These are phyloP conservation scores for Limnanthes douglasii DNA, from an alignment of 345 rosid species.

Conservation along the genomic window DNA sequence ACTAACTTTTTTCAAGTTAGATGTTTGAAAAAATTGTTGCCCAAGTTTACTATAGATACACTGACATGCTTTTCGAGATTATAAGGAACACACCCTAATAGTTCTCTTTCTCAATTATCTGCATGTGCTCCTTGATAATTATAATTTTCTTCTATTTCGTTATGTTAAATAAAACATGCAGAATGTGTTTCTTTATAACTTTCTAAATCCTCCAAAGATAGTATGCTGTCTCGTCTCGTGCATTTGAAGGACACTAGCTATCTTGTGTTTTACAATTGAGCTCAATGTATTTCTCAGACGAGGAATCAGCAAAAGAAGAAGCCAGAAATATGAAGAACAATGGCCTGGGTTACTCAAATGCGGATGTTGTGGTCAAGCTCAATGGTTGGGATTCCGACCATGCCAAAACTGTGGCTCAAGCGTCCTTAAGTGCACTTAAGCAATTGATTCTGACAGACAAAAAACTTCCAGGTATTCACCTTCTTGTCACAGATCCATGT, in stretches of 20 bases:
- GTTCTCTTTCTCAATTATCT: too few species aligned
- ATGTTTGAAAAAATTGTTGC: too few species aligned
- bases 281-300: conserved; percentile 24
- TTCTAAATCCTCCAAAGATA: background rate
- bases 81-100: too few species aligned
- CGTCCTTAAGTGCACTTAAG: conserved; percentile 80
- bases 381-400: conserved; percentile 70
- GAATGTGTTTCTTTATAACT: too few species aligned
- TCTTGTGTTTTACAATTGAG: too few species aligned
- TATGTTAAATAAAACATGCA: too few species aligned
- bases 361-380: conserved; percentile 83
- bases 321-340: conserved; percentile 37
- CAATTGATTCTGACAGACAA: conserved; percentile 58
- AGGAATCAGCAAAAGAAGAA: conserved; percentile 69
- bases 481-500: too few species aligned
- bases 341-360: conserved; percentile 50
- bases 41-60: too few species aligned
- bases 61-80: too few species aligned
- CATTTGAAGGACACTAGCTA: too few species aligned
- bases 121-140: background rate
- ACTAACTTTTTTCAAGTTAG: too few species aligned
- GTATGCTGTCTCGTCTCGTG: background rate
- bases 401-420: conserved; percentile 71
- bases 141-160: too few species aligned
- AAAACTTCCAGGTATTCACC: conserved; percentile 54